These are phyloP conservation scores for Circinella minor DNA, from an alignment of 371 early-diverging fungal genomes.

Conservation along the genomic window DNA sequence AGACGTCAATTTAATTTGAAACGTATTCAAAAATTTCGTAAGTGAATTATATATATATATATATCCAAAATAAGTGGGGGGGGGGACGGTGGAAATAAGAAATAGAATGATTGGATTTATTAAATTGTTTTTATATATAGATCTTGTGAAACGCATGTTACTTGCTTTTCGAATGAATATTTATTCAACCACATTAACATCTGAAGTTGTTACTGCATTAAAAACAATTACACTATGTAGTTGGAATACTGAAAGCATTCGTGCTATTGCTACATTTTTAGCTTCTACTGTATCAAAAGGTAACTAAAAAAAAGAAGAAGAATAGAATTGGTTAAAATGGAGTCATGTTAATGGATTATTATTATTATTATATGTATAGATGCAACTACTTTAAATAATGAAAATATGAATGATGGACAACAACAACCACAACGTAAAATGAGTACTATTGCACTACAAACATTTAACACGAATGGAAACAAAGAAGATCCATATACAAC, in stretches of 20 bases:
- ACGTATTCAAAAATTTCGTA: conserved; percentile 68
- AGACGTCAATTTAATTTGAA: conserved; percentile 62
- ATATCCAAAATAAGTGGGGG: no score
- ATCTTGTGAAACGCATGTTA: conserved; percentile 67
- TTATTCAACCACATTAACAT: conserved; percentile 59
- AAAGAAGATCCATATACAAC: background rate
- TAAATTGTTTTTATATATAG: conserved; percentile 43
- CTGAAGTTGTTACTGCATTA: conserved; percentile 59
- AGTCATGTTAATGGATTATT: no score
- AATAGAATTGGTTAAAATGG: background rate
- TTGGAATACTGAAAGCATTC: conserved; percentile 70
- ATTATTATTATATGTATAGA: no score
- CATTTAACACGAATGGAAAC: conserved; percentile 1
- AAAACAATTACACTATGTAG: conserved; percentile 61
- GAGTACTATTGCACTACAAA: background rate
- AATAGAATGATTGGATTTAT: no score
- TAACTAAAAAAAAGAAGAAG: conserved; percentile 9
- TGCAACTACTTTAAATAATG: no score
- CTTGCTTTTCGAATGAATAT: conserved; percentile 66
- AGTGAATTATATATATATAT: no score
- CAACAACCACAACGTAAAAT: background rate
- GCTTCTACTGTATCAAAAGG: conserved; percentile 71
- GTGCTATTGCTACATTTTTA: conserved; percentile 69
- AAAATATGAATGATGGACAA: background rate
- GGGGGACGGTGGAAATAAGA: no score